Evolutionary conservation across 495 filamentous ascomycete species (phyloP).

Genomic region (Aspergillus egyptiacus): DNA sequence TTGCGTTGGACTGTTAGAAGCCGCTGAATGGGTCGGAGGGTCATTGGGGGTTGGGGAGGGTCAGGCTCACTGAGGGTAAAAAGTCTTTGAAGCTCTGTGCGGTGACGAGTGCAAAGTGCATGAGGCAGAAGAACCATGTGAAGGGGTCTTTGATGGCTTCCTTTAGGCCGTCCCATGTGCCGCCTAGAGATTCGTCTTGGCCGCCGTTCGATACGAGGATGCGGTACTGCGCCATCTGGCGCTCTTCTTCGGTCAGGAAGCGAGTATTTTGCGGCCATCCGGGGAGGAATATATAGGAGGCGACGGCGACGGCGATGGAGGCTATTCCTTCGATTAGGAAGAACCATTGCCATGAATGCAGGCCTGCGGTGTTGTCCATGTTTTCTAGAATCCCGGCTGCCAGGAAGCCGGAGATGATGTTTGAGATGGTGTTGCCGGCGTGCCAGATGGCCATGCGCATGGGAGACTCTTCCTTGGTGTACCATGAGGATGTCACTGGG

Average conservation of each 20-base stretch:
- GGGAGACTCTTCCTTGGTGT: constrained; percentile 5
- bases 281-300: neutral
- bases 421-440: constrained; percentile 12
- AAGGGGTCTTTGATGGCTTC: constrained; percentile 10
- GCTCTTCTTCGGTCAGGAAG: constrained; percentile 6
- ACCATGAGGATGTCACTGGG: constrained; percentile 7
- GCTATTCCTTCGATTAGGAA: constrained; percentile 8
- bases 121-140: constrained; percentile 7
- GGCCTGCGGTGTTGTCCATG: constrained; percentile 1
- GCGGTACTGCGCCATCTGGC: constrained; percentile 8
- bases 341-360: constrained; percentile 14
- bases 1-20: too few relatives aligned
- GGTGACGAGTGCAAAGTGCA: constrained; percentile 8
- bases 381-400: constrained; percentile 10
- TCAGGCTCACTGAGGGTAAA: constrained; percentile 5
- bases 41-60: neutral
- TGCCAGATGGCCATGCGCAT: constrained; percentile 13
- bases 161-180: neutral
- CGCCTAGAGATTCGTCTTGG: neutral
- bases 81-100: constrained; percentile 10
- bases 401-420: constrained; percentile 11
- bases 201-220: neutral
- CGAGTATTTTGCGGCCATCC: constrained; percentile 2
- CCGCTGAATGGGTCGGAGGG: too few relatives aligned
- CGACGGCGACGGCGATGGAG: neutral